Base-by-base conservation (phyloP, 2,329 filamentous ascomycete genomes). In the Alternaria burnsii region DNA sequence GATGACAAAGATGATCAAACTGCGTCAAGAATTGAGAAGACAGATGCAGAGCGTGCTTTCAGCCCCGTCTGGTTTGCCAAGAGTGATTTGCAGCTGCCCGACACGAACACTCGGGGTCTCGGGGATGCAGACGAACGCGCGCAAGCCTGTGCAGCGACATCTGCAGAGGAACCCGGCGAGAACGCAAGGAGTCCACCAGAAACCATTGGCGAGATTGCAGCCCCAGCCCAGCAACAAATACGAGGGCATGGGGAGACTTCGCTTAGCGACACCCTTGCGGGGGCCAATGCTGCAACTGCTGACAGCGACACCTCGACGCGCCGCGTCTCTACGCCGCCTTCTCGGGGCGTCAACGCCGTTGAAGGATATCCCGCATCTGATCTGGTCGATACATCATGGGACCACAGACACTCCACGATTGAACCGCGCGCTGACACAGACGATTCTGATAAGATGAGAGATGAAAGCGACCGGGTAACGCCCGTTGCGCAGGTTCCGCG, bases 331-430 rank as follows among this genome's bases (percentile, higher is more conserved):
- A 55, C 67, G 30, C 66, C 70, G 52, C 67, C 69, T 41, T 66
- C 72, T 54, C 71, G 71, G 40, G 72, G 76, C 51, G 69, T 76
- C 52, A 72, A 75, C 66, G 73, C 75, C 22, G 73, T 74, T 34
- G 67, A 75, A 51, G 73, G 70, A 59, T 69, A 69, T 57, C 58
- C 70, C 26, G 66, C 71, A 43, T 72, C 71, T 43, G 67, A 66
- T 62, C 74, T 75, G 47, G 76, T 76, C 41, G 58, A 71, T 58
- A 70, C 71, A 52, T 75, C 74, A 69, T 75, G 71, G 71, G 71
- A 74, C 26, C 70, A 69, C 57, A 70, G 74, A 50, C 73, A 71
- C 51, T 56, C 66, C 55, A 55, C 54, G 36, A 66, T 66, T 53
- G 70, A 67, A 38, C 71, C 73, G 53, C 70, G 67, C 18, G 70